Conservation (phyloP, 495 filamentous ascomycete genomes). For the Aspergillus cristatus region DNA sequence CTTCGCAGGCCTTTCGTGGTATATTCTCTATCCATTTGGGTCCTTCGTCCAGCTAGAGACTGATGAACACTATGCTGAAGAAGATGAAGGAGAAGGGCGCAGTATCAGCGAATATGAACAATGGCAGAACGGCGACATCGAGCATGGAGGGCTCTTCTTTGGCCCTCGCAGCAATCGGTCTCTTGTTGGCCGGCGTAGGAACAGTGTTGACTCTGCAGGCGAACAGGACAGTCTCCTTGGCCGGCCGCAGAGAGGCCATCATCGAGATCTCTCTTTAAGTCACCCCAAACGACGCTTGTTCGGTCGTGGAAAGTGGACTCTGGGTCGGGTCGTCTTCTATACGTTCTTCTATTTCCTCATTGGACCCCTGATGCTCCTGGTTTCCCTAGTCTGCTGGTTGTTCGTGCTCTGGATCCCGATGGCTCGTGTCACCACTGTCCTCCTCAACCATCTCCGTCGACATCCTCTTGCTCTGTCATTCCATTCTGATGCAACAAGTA, state of each 20-base stretch:
- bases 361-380: slow-evolving; percentile 77
- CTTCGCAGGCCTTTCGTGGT: slow-evolving; percentile 73
- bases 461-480: slow-evolving; percentile 91
- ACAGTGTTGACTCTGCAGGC: slow-evolving; percentile 78
- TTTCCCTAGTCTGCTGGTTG: slow-evolving; percentile 87
- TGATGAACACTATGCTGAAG: slow-evolving; percentile 89
- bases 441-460: slow-evolving; percentile 85
- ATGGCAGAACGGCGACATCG: slow-evolving; percentile 95
- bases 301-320: slow-evolving; percentile 90
- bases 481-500: slow-evolving; percentile 72
- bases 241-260: slow-evolving; percentile 44
- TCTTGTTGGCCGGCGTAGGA: slow-evolving; percentile 78
- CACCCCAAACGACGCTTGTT: slow-evolving; percentile 84
- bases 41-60: slow-evolving; percentile 88
- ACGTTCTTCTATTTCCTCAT: slow-evolving; percentile 91
- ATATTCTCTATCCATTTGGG: slow-evolving; percentile 92
- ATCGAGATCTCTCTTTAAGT: slow-evolving; percentile 37
- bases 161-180: slow-evolving; percentile 71
- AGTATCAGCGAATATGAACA: slow-evolving; percentile 99
- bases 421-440: slow-evolving; percentile 85
- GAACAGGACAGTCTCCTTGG: slow-evolving; percentile 89
- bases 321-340: slow-evolving; percentile 93
- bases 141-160: slow-evolving; percentile 93
- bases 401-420: slow-evolving; percentile 98
- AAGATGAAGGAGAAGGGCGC: slow-evolving; percentile 97